phyloP scores from a whole-genome alignment of 495 filamentous ascomycete genomes.

The Penicillium psychrofluorescens region DNA sequence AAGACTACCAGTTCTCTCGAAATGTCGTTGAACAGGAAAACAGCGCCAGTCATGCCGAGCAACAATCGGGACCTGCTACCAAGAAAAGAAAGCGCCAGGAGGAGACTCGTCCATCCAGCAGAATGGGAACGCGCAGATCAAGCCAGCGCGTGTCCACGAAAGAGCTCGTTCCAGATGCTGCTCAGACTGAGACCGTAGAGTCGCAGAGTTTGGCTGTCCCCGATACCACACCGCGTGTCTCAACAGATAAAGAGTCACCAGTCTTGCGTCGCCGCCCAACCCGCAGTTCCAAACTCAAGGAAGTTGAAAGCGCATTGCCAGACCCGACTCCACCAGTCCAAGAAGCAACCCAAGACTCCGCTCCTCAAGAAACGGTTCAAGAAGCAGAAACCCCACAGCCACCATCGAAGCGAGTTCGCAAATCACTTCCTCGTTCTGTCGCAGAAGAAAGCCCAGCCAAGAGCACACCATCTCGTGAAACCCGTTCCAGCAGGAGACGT shows the following conservation, averaged over 20 bases:
- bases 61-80: slow-evolving; percentile 5
- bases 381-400: slow-evolving; percentile 4
- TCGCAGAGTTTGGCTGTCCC: slow-evolving; percentile 12
- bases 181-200: slow-evolving; percentile 3
- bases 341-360: slow-evolving; percentile 6
- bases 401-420: slow-evolving; percentile 13
- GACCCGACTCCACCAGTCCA: not conserved
- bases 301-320: not conserved
- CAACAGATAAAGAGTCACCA: slow-evolving; percentile 7
- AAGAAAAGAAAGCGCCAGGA: slow-evolving; percentile 35
- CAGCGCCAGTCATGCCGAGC: not conserved
- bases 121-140: slow-evolving; percentile 25
- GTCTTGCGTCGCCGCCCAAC: slow-evolving; percentile 14
- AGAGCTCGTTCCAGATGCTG: slow-evolving; percentile 1
- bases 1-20: slow-evolving; percentile 33
- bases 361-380: not conserved
- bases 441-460: slow-evolving; percentile 5
- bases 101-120: slow-evolving; percentile 3
- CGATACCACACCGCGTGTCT: slow-evolving; percentile 1
- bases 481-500: slow-evolving; percentile 14
- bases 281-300: slow-evolving; percentile 16
- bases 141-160: slow-evolving; percentile 18
- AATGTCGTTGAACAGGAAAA: slow-evolving; percentile 11
- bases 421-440: slow-evolving; percentile 17
- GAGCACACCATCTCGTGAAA: slow-evolving; percentile 6